These are phyloP conservation scores for Cyclotella sp. DNA, from an alignment of 108 stramenopile genomes.

Conservation along the genomic window DNA sequence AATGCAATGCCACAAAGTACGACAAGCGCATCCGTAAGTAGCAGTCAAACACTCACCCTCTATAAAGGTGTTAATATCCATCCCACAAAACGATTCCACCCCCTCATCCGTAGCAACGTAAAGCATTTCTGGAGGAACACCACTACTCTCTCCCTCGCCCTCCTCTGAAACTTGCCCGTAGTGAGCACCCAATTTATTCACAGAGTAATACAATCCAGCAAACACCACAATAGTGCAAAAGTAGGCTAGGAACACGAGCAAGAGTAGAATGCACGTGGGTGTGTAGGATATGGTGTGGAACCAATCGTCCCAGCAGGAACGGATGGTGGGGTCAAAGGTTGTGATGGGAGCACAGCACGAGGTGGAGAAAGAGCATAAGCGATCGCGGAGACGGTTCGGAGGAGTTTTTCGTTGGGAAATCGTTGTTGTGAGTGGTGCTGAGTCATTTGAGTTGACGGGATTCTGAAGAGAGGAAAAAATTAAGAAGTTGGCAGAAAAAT, in stretches of 20 bases:
- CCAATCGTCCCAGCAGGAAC: slow-evolving; percentile 76
- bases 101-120: slow-evolving; percentile 7
- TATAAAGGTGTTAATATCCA: slow-evolving; percentile 82
- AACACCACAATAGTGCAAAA: slow-evolving; percentile 66
- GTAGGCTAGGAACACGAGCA: slow-evolving; percentile 68
- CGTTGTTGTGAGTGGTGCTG: too few species aligned
- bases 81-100: slow-evolving; percentile 69
- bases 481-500: too few species aligned
- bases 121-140: background rate
- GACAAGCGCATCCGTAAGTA: background rate
- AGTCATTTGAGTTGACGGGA: too few species aligned
- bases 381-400: background rate
- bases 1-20: too few species aligned
- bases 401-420: background rate
- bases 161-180: background rate
- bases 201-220: slow-evolving; percentile 68
- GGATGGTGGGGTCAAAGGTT: slow-evolving; percentile 3
- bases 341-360: slow-evolving; percentile 1
- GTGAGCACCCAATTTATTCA: slow-evolving; percentile 38
- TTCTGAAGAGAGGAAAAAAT: too few species aligned
- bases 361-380: slow-evolving; percentile 2
- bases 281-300: slow-evolving; percentile 77
- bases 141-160: background rate
- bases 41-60: slow-evolving; percentile 50
- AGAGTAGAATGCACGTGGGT: slow-evolving; percentile 64